Base-by-base conservation (phyloP, 1,284 basidiomycete genomes). In the Austroboletus novae-zelandiae region DNA sequence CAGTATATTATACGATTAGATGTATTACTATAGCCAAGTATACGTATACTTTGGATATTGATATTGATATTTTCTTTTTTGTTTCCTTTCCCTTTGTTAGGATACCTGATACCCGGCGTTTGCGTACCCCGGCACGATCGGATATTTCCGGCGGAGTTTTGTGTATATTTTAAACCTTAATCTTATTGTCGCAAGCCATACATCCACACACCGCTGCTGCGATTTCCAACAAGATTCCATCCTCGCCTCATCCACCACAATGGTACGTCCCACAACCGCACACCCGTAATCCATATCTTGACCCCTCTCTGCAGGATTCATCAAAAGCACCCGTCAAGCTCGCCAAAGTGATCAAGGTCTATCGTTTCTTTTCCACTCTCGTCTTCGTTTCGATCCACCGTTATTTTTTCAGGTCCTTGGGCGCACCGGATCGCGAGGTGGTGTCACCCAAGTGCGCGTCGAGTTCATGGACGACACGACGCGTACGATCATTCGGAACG, bases 401-500 rank as follows among this genome's bases (percentile, higher is more conserved):
- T 17, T 17, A 15, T 29, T n/a, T n/a, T n/a, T n/a, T 44, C 57
- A 97, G 92, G 94, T 98, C 72, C 88, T 99, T 68, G 97, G 97
- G 72, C 88, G 97, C 69, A 99, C 97, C 70, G 97, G 97, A 61
- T 98, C 96, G 67, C 93, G 97, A 74, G 97, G 97, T 79, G 95
- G 95, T 81, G 95, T 99, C 66, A 99, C 94, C 61, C 97, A 99
- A 81, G 95, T 98, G 74, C 94, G 96, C 63, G 97, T 99, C 64
- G 96, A 99, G 74, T 98, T 99, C 81, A 89, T 99, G 90, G 96
- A 99, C 75, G 96, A 99, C 73, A 86, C 89, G 49, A 86, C 86
- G 64, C 91, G 97, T 66, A 89, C 91, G 60, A 97, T 99, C 76
- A 97, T 99, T 77, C 92, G 96, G 63, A 99, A 99, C 80, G 97